Evolutionary conservation across 768 basidiomycete species (phyloP), one percentile per base, ranked within the genome.

Genomic region (Dendrothele bispora): DNA sequence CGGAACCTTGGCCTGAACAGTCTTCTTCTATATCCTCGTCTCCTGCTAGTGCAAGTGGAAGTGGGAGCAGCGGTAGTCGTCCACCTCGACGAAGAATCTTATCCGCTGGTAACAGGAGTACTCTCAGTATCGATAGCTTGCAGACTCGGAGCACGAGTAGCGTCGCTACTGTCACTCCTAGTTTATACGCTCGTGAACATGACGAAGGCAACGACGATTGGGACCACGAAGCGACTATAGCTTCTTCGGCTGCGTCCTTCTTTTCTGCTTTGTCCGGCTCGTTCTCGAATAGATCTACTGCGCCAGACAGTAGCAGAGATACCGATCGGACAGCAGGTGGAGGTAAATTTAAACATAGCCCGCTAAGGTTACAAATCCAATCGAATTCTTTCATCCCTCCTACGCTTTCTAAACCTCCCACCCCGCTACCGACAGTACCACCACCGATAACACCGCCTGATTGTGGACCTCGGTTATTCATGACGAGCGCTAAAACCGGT

Each of bases 401-500:
- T n/a, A 10, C 3, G 15, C 36, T 28, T 29, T 34, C 22, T 26
- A 12, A 21, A 12, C 20, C 32, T 44, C 43, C 30, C 10, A 29
- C 20, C 30, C 18, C 39, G 5, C 22, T 27, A 14, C 28, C 39
- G 20, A 24, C 12, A 18, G 39, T 27, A 3, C 39, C 63, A 14
- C 57, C 60, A 0, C 38, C 56, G 7, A 41, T 46, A 18, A 42
- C 48, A 17, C 39, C 54, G n/a, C 77, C 71, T 0, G 82, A 80
- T 25, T 70, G 63, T 1, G 78, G 84, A 3, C 83, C 87, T 0
- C 79, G 72, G 61, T 66, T 90, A 10, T 88, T 90, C 63, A 84
- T 86, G 58, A 80, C 86, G 5, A 87, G 84, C 1, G 88, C 90
- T 3, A 88, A 88, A 65, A 88, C 86, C 4, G 90, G 90, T 0